Percentiles rank a stretch among this genome's conserved stretches.
Conservation (phyloP, 495 filamentous ascomycete species). For the Daldinia concentrica region DNA sequence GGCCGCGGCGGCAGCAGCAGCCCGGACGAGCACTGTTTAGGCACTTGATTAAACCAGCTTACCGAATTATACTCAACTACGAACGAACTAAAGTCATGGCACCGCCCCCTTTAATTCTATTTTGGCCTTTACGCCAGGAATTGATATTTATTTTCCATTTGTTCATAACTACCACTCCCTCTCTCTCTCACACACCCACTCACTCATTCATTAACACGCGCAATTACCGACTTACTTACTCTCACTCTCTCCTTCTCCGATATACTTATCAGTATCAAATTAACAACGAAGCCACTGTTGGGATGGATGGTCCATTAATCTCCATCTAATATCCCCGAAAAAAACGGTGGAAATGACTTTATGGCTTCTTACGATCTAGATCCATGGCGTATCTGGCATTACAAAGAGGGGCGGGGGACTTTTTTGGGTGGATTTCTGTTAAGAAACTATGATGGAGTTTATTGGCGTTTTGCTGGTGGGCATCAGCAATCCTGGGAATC, state of each 20-base stretch:
- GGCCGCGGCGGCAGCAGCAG: conserved; percentile 32
- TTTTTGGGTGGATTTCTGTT: conserved; percentile 34
- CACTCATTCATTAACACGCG: conserved; percentile 9
- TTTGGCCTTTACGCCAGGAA: conserved; percentile 28
- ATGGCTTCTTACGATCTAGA: conserved; percentile 44
- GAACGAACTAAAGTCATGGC: conserved; percentile 37
- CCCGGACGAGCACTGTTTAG: conserved; percentile 33
- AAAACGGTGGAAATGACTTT: conserved; percentile 35
- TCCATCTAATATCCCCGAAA: not conserved
- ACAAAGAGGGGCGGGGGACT: conserved; percentile 19
- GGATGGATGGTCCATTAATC: conserved; percentile 14
- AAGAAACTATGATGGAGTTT: conserved; percentile 46
- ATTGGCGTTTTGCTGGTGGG: conserved; percentile 48
- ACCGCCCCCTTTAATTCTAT: conserved; percentile 24
- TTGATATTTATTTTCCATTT: conserved; percentile 42
- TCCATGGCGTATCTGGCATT: conserved; percentile 41
- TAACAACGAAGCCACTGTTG: conserved; percentile 16
- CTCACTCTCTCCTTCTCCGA: conserved; percentile 34
- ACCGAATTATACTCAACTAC: conserved; percentile 24
- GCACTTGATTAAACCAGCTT: conserved; percentile 12
- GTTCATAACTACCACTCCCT: conserved; percentile 38
- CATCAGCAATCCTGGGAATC: conserved; percentile 41
- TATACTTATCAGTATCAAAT: conserved; percentile 34
- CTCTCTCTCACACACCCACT: not conserved
- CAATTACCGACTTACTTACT: conserved; percentile 19